These are phyloP conservation scores for Aspergillus puulaauensis DNA, from an alignment of 2,329 filamentous ascomycete genomes.

Conservation along the genomic window DNA sequence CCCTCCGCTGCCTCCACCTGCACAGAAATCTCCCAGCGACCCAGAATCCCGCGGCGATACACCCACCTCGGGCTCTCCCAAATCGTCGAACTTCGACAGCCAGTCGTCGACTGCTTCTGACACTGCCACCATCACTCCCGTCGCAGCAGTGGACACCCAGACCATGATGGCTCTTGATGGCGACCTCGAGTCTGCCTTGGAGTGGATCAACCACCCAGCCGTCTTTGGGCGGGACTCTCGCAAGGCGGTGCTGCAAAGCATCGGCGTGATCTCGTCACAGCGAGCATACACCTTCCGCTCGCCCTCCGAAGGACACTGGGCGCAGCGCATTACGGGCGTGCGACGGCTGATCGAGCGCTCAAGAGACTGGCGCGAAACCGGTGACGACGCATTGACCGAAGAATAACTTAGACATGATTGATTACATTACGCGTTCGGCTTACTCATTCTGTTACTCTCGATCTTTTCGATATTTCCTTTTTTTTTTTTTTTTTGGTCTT, in stretches of 20 bases:
- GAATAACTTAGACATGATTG: constrained; percentile 35
- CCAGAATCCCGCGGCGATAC: constrained; percentile 40
- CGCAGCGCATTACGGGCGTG: constrained; percentile 75
- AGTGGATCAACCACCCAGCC: constrained; percentile 97
- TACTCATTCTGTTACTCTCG: not conserved
- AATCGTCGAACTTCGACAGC: constrained; percentile 35
- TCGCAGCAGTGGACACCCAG: constrained; percentile 74
- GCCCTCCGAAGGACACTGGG: constrained; percentile 86
- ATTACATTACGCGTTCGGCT: not conserved
- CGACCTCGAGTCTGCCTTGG: constrained; percentile 83
- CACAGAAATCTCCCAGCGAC: constrained; percentile 38
- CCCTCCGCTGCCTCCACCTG: constrained; percentile 71
- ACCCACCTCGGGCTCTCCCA: constrained; percentile 39
- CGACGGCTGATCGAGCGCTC: constrained; percentile 79
- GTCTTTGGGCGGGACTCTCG: constrained; percentile 91
- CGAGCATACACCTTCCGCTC: constrained; percentile 91
- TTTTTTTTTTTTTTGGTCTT: constrained; percentile 15
- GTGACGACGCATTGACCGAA: constrained; percentile 67
- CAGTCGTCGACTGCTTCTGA: constrained; percentile 37
- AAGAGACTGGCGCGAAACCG: constrained; percentile 87
- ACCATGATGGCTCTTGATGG: constrained; percentile 86
- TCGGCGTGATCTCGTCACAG: constrained; percentile 94
- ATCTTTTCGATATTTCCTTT: not conserved
- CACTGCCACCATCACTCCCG: constrained; percentile 52
- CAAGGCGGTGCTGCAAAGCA: constrained; percentile 93